phyloP scores from a whole-genome alignment of 176 grass and related monocot genomes.

The Tillandsia fasciculata region DNA sequence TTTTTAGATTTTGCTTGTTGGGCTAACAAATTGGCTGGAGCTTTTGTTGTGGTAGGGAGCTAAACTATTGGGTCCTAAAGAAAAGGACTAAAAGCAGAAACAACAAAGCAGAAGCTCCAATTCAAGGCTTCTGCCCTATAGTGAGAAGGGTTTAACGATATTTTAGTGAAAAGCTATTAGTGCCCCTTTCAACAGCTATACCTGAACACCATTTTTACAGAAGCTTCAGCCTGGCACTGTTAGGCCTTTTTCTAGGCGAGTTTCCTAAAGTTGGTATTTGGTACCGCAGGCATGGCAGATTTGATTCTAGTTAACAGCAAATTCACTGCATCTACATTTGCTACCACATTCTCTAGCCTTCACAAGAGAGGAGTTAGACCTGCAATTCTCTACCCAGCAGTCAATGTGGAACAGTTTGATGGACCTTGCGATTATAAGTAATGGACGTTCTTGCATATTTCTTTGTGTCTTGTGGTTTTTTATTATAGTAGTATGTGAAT shows the following conservation, averaged over 20 bases:
- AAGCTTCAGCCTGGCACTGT: not conserved
- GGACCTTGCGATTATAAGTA: constrained; percentile 68
- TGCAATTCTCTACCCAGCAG: constrained; percentile 78
- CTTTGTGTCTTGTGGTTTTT: not conserved
- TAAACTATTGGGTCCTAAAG: no score
- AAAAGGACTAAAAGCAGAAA: no score
- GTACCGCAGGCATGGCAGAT: constrained; percentile 71
- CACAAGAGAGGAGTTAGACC: constrained; percentile 60
- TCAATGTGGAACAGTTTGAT: constrained; percentile 77
- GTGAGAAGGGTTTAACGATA: no score
- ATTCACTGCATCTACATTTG: constrained; percentile 81
- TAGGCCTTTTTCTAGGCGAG: not conserved
- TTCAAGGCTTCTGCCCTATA: no score
- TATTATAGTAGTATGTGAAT: not conserved
- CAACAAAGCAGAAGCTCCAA: no score
- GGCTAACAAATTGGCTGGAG: no score
- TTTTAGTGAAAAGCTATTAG: no score
- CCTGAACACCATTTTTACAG: no score
- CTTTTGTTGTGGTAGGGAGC: no score
- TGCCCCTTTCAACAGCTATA: no score
- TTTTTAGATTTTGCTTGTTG: no score
- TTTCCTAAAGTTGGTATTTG: constrained; percentile 2
- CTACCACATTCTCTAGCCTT: constrained; percentile 52
- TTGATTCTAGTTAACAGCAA: constrained; percentile 95
- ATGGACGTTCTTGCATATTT: constrained; percentile 53